A percentile compares a stretch with the other conserved stretches of the same genome.
Evolutionary conservation across 2,329 filamentous ascomycete genomes (phyloP).

Genomic region (Orbilia ellipsospora): DNA sequence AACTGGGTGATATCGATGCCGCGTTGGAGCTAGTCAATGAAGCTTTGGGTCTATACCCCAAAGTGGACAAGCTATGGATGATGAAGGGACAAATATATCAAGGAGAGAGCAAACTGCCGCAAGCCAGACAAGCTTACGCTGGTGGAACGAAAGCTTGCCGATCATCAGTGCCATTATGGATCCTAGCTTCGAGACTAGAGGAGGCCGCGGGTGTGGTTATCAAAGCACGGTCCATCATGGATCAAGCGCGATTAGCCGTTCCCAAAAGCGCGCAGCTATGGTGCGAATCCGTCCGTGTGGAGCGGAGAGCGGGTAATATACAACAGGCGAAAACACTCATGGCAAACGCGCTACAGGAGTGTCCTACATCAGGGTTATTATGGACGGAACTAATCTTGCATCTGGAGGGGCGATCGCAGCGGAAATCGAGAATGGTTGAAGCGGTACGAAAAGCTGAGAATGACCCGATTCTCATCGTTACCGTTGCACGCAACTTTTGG

Average conservation of each 20-base stretch:
- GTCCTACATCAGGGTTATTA: conserved; percentile 84
- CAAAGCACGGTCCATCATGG: conserved; percentile 92
- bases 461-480: conserved; percentile 87
- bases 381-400: conserved; percentile 98
- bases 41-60: conserved; percentile 85
- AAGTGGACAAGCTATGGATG: conserved; percentile 92
- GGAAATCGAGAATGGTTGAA: conserved; percentile 89
- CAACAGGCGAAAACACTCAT: conserved; percentile 89
- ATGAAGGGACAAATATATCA: conserved; percentile 99
- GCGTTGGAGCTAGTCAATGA: conserved; percentile 89
- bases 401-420: conserved; percentile 88
- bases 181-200: conserved; percentile 87
- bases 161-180: conserved; percentile 85
- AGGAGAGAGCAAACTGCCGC: conserved; percentile 78
- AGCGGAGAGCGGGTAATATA: conserved; percentile 84
- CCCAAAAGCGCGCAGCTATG: conserved; percentile 87
- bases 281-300: conserved; percentile 92
- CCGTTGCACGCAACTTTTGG: conserved; percentile 96
- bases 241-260: conserved; percentile 86
- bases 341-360: conserved; percentile 91
- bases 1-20: conserved; percentile 79
- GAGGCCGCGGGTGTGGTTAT: conserved; percentile 84
- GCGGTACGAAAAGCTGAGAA: conserved; percentile 98
- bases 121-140: conserved; percentile 89
- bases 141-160: conserved; percentile 88